A percentile compares a stretch with the other conserved stretches of the same genome.
Evolutionary conservation across 768 basidiomycete genomes (phyloP).

Genomic region (Russula abietina): DNA sequence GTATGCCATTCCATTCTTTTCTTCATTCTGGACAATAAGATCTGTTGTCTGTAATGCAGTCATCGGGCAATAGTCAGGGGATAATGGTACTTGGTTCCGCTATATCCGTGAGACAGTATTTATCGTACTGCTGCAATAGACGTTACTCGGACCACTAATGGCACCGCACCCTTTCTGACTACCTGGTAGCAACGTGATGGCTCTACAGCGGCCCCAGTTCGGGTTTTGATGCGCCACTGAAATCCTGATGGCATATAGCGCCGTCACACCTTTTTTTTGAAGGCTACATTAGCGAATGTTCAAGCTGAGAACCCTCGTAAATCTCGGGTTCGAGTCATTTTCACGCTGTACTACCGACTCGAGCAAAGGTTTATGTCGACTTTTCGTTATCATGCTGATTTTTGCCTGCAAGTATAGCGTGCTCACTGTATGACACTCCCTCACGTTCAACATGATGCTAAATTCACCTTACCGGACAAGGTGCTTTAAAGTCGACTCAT

Average conservation of each 20-base stretch:
- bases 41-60: too few relatives aligned
- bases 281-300: neutral
- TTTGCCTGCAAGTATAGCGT: neutral
- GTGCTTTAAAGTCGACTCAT: slow-evolving; percentile 13
- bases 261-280: neutral
- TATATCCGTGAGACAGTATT: too few relatives aligned
- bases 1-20: neutral
- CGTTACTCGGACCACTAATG: neutral
- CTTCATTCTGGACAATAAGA: too few relatives aligned
- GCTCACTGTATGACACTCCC: neutral
- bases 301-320: neutral
- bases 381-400: neutral
- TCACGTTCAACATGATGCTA: neutral
- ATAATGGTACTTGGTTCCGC: neutral
- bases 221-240: neutral
- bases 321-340: neutral
- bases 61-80: neutral
- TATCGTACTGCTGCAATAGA: too few relatives aligned
- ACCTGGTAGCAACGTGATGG: neutral
- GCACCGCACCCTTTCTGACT: neutral
- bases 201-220: neutral
- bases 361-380: neutral
- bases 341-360: neutral
- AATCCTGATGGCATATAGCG: neutral
- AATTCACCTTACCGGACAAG: neutral